Conservation (phyloP, 2,329 filamentous ascomycete species). For the Nannizzia gypsea region DNA sequence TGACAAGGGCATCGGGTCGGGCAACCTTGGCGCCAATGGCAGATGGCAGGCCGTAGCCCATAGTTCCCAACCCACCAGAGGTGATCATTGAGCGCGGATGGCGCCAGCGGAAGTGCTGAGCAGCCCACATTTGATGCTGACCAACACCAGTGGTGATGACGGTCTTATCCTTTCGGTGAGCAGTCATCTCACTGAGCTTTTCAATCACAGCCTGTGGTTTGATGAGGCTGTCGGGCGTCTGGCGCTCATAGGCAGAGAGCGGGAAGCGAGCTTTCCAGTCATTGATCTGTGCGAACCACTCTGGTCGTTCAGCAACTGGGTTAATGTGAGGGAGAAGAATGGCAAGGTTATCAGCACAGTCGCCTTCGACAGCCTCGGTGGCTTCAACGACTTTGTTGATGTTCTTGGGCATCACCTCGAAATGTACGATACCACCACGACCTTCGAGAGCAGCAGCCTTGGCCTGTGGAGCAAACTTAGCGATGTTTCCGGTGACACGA, state of each 20-base stretch:
- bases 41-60: slow-evolving; percentile 90
- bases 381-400: slow-evolving; percentile 99
- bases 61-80: slow-evolving; percentile 86
- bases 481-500: slow-evolving; percentile 70
- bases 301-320: slow-evolving; percentile 53
- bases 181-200: slow-evolving; percentile 74
- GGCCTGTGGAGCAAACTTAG: slow-evolving; percentile 81
- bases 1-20: slow-evolving; percentile 66
- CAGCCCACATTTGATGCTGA: slow-evolving; percentile 98
- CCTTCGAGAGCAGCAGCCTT: slow-evolving; percentile 73
- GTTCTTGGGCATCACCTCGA: slow-evolving; percentile 99
- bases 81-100: slow-evolving; percentile 89
- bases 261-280: slow-evolving; percentile 90
- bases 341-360: slow-evolving; percentile 68
- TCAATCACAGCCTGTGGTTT: slow-evolving; percentile 92
- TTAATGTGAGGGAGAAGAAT: slow-evolving; percentile 63
- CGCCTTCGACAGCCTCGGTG: slow-evolving; percentile 88
- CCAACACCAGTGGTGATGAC: slow-evolving; percentile 91
- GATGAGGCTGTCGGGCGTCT: slow-evolving; percentile 64
- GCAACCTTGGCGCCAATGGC: slow-evolving; percentile 93
- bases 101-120: slow-evolving; percentile 93
- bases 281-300: slow-evolving; percentile 83
- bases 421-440: slow-evolving; percentile 90
- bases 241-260: slow-evolving; percentile 65
- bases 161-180: slow-evolving; percentile 66